A percentile compares a stretch with the other conserved stretches of the same genome.
These are phyloP conservation scores for Myxozyma vanderwaltii DNA, from an alignment of 805 yeast genomes.

Conservation along the genomic window DNA sequence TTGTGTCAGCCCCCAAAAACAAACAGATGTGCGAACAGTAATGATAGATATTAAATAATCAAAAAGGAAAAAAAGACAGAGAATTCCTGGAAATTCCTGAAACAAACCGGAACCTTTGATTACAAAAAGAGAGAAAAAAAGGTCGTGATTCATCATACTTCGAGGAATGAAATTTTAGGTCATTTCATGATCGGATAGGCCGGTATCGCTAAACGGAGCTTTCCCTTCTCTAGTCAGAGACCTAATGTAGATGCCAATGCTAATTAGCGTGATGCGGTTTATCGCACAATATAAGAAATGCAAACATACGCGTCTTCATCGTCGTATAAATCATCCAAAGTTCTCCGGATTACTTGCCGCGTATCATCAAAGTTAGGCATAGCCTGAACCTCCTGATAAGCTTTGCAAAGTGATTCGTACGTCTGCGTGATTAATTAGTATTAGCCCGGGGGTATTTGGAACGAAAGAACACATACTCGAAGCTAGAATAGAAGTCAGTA, in stretches of 20 bases:
- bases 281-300: background rate
- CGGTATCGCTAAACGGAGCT: slow-evolving; percentile 17
- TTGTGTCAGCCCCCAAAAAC: background rate
- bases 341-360: slow-evolving; percentile 12
- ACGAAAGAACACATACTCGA: slow-evolving; percentile 4
- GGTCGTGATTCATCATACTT: background rate
- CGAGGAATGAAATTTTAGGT: background rate
- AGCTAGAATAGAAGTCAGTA: slow-evolving; percentile 10
- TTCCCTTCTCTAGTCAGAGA: slow-evolving; percentile 8
- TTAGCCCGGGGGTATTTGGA: background rate
- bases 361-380: background rate
- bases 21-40: no score
- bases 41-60: no score
- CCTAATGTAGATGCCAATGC: background rate
- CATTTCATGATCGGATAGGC: background rate
- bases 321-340: slow-evolving; percentile 25
- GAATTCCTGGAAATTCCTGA: no score
- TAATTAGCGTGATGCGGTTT: background rate
- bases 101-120: no score
- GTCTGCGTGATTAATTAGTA: slow-evolving; percentile 10
- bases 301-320: slow-evolving; percentile 5
- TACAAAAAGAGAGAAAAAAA: no score
- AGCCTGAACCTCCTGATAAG: slow-evolving; percentile 14
- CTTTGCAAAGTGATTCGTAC: slow-evolving; percentile 27
- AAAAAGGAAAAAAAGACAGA: background rate